Conservation (phyloP, 306 rosid species). For the Gillenia trifoliata region DNA sequence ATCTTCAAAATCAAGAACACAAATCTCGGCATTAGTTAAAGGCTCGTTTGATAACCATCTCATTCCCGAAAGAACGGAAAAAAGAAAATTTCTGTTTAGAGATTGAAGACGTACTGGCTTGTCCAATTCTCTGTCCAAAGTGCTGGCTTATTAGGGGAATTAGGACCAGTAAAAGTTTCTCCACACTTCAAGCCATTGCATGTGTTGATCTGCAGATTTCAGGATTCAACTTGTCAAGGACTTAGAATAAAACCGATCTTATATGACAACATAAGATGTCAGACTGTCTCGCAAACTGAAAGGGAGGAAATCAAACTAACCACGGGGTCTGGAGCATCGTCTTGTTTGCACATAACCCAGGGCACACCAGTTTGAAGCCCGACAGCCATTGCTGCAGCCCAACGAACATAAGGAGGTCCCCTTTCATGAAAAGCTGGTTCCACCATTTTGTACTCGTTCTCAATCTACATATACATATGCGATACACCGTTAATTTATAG, state of each 20-base stretch:
- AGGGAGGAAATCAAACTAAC: slow-evolving; percentile 24
- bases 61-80: background rate
- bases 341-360: slow-evolving; percentile 90
- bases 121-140: slow-evolving; percentile 97
- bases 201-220: slow-evolving; percentile 49
- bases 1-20: slow-evolving; percentile 14
- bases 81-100: background rate
- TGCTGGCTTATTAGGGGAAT: slow-evolving; percentile 78
- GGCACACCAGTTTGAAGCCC: slow-evolving; percentile 83
- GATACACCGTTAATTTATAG: no score
- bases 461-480: slow-evolving; percentile 45
- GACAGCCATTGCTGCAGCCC: slow-evolving; percentile 88
- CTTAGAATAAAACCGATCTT: background rate
- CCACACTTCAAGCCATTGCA: slow-evolving; percentile 82
- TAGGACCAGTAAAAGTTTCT: slow-evolving; percentile 69
- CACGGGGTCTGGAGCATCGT: slow-evolving; percentile 86
- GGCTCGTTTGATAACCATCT: no score
- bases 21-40: background rate
- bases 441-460: slow-evolving; percentile 67
- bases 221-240: background rate
- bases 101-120: slow-evolving; percentile 50
- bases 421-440: slow-evolving; percentile 46
- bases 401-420: slow-evolving; percentile 63
- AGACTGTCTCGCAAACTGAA: background rate
- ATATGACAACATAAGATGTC: background rate